Percentiles rank a stretch among this genome's conserved stretches.
Conservation (phyloP, 495 filamentous ascomycete species). For the Tuber calosporum region DNA sequence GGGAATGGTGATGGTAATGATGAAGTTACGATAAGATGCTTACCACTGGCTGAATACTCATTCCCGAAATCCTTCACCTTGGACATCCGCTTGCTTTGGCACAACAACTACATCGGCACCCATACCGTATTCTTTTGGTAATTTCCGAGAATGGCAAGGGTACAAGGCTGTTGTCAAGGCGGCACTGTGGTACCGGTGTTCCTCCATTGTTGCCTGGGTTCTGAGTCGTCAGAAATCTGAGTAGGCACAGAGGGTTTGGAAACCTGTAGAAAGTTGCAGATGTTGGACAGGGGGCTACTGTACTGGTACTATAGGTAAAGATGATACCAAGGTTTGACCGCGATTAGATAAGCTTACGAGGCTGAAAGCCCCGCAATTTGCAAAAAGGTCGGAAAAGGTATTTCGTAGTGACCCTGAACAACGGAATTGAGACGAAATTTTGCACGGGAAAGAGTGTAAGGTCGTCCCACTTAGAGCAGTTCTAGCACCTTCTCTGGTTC, state of each 20-base stretch:
- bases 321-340: neutral
- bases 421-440: conserved; percentile 7
- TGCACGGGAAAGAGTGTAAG: neutral
- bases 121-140: neutral
- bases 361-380: conserved; percentile 10
- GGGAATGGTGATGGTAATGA: neutral
- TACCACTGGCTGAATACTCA: neutral
- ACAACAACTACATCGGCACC: neutral
- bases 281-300: neutral
- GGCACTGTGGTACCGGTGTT: neutral
- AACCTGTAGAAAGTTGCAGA: conserved; percentile 14
- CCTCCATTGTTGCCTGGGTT: conserved; percentile 1
- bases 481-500: conserved; percentile 16
- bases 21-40: neutral
- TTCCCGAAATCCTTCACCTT: neutral
- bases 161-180: neutral
- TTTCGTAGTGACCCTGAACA: conserved; percentile 12
- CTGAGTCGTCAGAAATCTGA: neutral
- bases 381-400: neutral
- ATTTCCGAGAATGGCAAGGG: neutral
- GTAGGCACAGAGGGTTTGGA: neutral
- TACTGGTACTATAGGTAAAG: neutral
- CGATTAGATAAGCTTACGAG: conserved; percentile 32
- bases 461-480: neutral
- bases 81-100: neutral